Conservation (phyloP, 1,284 basidiomycete species). For the Jaminaea rosea region DNA sequence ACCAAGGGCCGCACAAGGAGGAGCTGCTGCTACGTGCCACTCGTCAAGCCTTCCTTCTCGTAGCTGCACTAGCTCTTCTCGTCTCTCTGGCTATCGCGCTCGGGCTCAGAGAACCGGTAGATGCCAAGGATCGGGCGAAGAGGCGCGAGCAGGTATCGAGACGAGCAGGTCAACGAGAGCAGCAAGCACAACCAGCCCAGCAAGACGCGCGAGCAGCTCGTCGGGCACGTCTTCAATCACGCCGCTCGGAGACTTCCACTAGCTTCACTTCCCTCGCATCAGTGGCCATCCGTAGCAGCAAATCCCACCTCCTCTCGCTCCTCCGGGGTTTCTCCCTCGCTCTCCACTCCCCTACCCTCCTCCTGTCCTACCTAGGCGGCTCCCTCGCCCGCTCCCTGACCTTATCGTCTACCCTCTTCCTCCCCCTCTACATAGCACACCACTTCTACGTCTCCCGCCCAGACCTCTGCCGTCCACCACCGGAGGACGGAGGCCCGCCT, state of each 20-base stretch:
- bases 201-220: too few relatives aligned
- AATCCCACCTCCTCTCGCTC: too few relatives aligned
- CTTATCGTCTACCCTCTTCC: conserved; percentile 13
- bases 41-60: conserved; percentile 17
- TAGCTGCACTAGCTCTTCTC: conserved; percentile 1
- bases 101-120: too few relatives aligned
- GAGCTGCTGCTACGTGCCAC: conserved; percentile 12
- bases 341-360: conserved; percentile 9
- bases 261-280: too few relatives aligned
- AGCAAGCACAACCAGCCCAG: too few relatives aligned
- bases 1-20: not conserved
- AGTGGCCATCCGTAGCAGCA: too few relatives aligned
- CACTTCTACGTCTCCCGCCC: conserved; percentile 22
- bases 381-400: conserved; percentile 14
- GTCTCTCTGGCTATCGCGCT: conserved; percentile 2
- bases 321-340: conserved; percentile 9
- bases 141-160: too few relatives aligned
- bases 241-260: too few relatives aligned
- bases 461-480: conserved; percentile 17
- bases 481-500: conserved; percentile 12
- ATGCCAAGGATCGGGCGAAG: too few relatives aligned
- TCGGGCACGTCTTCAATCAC: too few relatives aligned
- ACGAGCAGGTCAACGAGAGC: too few relatives aligned
- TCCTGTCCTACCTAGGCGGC: conserved; percentile 28
- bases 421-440: conserved; percentile 29